Evolutionary conservation across 2,329 filamentous ascomycete species (phyloP), one percentile per base, ranked within the genome.

Genomic region (Colletotrichum scovillei): DNA sequence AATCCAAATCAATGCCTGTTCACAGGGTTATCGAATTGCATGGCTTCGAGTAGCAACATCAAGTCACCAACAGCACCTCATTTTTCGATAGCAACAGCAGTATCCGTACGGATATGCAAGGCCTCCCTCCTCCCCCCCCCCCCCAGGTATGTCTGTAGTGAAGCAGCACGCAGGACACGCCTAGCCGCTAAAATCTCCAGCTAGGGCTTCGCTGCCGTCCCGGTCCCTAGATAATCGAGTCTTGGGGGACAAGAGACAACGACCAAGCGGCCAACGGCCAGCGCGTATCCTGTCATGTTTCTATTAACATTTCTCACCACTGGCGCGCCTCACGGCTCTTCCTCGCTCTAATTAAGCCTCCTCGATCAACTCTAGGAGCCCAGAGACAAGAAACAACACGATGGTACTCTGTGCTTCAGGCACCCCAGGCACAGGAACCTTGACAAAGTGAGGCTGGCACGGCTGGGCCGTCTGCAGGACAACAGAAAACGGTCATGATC

Each of bases 311-410:
- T 38, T n/a, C 28, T 30, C 42, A 63, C 24, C n/a, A 46, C 46
- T 28, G 70, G 69, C 73, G 42, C 42, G 74, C 75, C 76, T 78
- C 78, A 77, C 77, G 80, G 80, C 78, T 79, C 78, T 80, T 81
- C 73, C 68, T 81, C 79, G 77, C 75, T 78, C 75, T 78, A 79
- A 80, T 80, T 77, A 77, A 72, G 65, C 75, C 62, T 35, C 30
- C 49, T 22, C 35, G 55, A 62, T 56, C 6, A 24, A 55, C 56
- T 64, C 56, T 42, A 42, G 38, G 38, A 42, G 38, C 38, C 5
- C 60, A 70, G 67, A 57, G 46, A 70, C 55, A 70, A 62, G 55
- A 70, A 60, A 12, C 22, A 62, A 46, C 42, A 49, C 60, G 46
- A 63, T 52, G 55, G 66, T 42, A 73, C 70, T 73, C 59, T 70